Evolutionary conservation across 805 yeast genomes (phyloP).

Genomic region (Ogataea paraovalis): DNA sequence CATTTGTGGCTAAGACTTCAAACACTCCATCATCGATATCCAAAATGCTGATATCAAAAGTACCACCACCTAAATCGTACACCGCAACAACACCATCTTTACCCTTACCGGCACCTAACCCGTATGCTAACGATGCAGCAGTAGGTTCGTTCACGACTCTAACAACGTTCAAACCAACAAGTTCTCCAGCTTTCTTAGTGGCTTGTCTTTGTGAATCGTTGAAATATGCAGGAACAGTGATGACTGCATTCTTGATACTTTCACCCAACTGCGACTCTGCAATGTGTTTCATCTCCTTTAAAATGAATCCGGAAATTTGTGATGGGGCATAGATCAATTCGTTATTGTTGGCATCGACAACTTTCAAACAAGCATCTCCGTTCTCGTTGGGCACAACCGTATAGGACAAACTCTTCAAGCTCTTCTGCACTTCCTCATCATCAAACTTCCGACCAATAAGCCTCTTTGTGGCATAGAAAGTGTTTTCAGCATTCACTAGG

Average conservation of each 20-base stretch:
- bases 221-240: conserved; percentile 86
- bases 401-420: conserved; percentile 83
- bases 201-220: conserved; percentile 90
- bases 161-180: conserved; percentile 84
- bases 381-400: conserved; percentile 83
- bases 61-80: conserved; percentile 97
- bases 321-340: conserved; percentile 78
- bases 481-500: conserved; percentile 89
- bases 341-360: conserved; percentile 54
- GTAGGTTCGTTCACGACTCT: conserved; percentile 88
- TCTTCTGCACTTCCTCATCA: conserved; percentile 88
- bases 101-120: conserved; percentile 66
- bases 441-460: conserved; percentile 89
- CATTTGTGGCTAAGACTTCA: conserved; percentile 93
- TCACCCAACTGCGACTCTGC: conserved; percentile 81
- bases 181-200: conserved; percentile 92
- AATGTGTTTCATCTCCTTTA: conserved; percentile 93
- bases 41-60: conserved; percentile 90
- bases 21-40: conserved; percentile 97
- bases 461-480: conserved; percentile 92
- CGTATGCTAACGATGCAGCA: conserved; percentile 90
- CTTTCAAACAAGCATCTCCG: conserved; percentile 94
- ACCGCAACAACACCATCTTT: conserved; percentile 77
- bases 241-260: conserved; percentile 81
- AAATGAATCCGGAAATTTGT: conserved; percentile 89